Conservation (phyloP, 2,329 filamentous ascomycete genomes). For the Cladosporium sp. region DNA sequence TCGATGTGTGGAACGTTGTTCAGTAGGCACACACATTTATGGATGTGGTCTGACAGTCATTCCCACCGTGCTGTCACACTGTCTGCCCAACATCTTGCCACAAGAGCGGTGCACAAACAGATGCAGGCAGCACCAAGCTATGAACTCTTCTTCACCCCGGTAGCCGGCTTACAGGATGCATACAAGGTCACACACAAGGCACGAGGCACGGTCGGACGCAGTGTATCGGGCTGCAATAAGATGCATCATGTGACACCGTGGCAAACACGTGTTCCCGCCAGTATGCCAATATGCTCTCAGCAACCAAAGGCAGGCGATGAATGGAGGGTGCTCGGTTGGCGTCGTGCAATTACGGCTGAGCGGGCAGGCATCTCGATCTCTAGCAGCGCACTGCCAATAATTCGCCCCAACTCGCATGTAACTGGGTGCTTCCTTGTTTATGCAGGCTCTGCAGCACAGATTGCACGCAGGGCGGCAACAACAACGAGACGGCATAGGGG, state of each 20-base stretch:
- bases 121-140: neutral
- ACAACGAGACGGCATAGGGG: neutral
- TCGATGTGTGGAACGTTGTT: no score
- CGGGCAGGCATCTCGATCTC: neutral
- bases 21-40: no score
- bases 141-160: neutral
- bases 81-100: neutral
- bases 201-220: neutral
- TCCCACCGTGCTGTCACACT: no score
- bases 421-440: neutral
- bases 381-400: neutral
- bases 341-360: neutral
- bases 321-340: neutral
- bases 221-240: neutral
- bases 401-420: neutral
- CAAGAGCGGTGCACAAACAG: neutral
- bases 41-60: neutral
- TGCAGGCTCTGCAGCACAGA: neutral
- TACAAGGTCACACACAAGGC: neutral
- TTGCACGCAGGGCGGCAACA: neutral
- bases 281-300: neutral
- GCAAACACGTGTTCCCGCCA: neutral
- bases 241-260: slow-evolving; percentile 1
- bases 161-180: neutral
- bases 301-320: neutral